phyloP scores from a whole-genome alignment of 306 rosid genomes.

The Sicyos baderoa region DNA sequence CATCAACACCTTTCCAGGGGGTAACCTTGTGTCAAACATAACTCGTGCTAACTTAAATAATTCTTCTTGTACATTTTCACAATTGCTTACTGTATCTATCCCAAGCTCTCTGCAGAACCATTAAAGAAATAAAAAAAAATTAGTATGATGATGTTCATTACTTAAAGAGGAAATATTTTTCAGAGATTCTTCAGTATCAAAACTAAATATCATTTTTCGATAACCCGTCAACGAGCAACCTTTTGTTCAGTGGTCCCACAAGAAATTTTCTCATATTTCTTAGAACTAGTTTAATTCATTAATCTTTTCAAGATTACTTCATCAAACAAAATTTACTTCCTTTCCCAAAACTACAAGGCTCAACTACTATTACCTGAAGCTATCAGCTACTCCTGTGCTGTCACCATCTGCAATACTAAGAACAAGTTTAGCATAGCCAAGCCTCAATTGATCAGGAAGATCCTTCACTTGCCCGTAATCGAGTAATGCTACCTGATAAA shows the following conservation, averaged over 20 bases:
- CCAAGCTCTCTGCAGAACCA: constrained; percentile 67
- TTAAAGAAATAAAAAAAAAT: no score
- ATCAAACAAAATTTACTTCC: not conserved
- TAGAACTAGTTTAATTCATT: not conserved
- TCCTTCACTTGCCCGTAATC: constrained; percentile 99
- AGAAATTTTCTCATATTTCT: not conserved
- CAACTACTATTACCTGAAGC: constrained; percentile 58
- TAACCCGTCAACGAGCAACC: not conserved
- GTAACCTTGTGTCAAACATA: constrained; percentile 91
- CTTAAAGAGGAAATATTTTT: not conserved
- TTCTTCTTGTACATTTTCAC: constrained; percentile 71
- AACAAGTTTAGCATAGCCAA: constrained; percentile 88
- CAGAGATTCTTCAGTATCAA: not conserved
- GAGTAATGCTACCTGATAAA: constrained; percentile 73
- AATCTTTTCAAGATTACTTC: not conserved
- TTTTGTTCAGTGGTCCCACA: not conserved
- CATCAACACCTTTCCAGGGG: constrained; percentile 77
- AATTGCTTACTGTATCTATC: constrained; percentile 54
- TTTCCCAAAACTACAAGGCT: constrained; percentile 2
- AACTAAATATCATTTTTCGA: not conserved
- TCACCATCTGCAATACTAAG: constrained; percentile 79
- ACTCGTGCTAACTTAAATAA: constrained; percentile 62
- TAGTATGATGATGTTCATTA: not conserved
- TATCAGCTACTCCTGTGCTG: constrained; percentile 52
- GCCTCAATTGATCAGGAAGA: constrained; percentile 81